phyloP scores from a whole-genome alignment of 169 alveolate species.

The Plasmodium coatneyi region DNA sequence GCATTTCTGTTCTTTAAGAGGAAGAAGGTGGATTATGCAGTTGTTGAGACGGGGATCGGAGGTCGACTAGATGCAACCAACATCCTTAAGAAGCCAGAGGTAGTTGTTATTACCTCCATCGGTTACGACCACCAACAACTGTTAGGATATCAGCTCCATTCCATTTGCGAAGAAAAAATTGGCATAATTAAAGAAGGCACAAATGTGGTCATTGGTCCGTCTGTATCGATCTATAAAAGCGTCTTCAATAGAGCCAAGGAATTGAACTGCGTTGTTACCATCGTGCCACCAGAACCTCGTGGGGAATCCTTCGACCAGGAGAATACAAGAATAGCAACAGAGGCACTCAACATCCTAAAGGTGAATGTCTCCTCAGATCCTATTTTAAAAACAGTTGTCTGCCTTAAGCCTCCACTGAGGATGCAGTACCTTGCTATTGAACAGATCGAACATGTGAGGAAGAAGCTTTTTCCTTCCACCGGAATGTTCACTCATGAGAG shows the following conservation, averaged over 20 bases:
- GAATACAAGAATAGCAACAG: constrained; percentile 78
- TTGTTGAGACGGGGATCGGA: constrained; percentile 94
- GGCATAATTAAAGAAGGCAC: constrained; percentile 89
- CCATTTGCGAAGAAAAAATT: constrained; percentile 91
- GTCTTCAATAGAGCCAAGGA: constrained; percentile 72
- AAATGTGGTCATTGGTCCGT: constrained; percentile 91
- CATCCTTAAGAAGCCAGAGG: constrained; percentile 84
- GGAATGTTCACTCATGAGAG: neutral
- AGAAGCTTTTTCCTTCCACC: neutral
- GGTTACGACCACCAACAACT: constrained; percentile 92
- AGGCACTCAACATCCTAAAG: constrained; percentile 66
- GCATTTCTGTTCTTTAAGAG: constrained; percentile 83
- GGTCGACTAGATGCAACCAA: constrained; percentile 93
- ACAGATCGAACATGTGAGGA: constrained; percentile 28
- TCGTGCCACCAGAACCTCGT: constrained; percentile 49
- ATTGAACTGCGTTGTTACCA: constrained; percentile 31
- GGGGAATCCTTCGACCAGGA: constrained; percentile 80
- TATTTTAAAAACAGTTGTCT: constrained; percentile 52
- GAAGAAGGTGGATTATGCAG: constrained; percentile 88
- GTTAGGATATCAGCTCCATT: constrained; percentile 89
- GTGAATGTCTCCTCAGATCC: constrained; percentile 2
- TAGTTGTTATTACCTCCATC: constrained; percentile 90
- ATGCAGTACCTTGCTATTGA: constrained; percentile 81
- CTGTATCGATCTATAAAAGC: constrained; percentile 76
- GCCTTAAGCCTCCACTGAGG: constrained; percentile 75